phyloP scores from a whole-genome alignment of 2,329 filamentous ascomycete genomes.

The Tolypocladium pustulatum region DNA sequence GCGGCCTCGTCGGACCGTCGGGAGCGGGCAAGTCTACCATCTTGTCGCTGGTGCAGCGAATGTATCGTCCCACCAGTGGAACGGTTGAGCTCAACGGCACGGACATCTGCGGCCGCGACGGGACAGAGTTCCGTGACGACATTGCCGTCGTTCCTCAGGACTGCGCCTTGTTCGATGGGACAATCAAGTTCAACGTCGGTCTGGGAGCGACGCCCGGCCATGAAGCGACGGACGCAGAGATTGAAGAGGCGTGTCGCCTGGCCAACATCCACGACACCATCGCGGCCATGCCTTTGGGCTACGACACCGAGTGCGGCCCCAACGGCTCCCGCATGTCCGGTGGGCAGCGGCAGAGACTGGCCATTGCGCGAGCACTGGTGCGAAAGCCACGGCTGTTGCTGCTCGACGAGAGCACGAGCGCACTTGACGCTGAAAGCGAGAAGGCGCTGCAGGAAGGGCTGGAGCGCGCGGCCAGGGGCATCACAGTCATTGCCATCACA shows the following conservation, averaged over 20 bases:
- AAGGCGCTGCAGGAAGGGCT: constrained; percentile 55
- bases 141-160: constrained; percentile 50
- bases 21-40: constrained; percentile 60
- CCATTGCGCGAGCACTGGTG: constrained; percentile 67
- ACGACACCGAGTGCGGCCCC: constrained; percentile 58
- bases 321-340: constrained; percentile 66
- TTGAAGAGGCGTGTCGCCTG: constrained; percentile 54
- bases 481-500: constrained; percentile 48
- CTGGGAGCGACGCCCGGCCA: constrained; percentile 44
- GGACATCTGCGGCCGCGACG: constrained; percentile 31
- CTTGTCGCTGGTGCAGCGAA: constrained; percentile 41
- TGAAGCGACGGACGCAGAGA: constrained; percentile 46
- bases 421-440: constrained; percentile 63
- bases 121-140: constrained; percentile 35
- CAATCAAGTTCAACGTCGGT: constrained; percentile 43
- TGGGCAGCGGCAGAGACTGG: constrained; percentile 68
- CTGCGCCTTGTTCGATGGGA: constrained; percentile 46
- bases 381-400: constrained; percentile 63
- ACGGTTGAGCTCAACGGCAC: constrained; percentile 32
- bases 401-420: constrained; percentile 73
- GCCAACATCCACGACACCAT: constrained; percentile 65
- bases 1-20: constrained; percentile 53
- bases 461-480: constrained; percentile 42
- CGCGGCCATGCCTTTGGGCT: constrained; percentile 49
- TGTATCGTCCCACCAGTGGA: constrained; percentile 34